Evolutionary conservation across 2,329 filamentous ascomycete genomes (phyloP), one percentile per base, ranked within the genome.

Genomic region (Periconia sp.): DNA sequence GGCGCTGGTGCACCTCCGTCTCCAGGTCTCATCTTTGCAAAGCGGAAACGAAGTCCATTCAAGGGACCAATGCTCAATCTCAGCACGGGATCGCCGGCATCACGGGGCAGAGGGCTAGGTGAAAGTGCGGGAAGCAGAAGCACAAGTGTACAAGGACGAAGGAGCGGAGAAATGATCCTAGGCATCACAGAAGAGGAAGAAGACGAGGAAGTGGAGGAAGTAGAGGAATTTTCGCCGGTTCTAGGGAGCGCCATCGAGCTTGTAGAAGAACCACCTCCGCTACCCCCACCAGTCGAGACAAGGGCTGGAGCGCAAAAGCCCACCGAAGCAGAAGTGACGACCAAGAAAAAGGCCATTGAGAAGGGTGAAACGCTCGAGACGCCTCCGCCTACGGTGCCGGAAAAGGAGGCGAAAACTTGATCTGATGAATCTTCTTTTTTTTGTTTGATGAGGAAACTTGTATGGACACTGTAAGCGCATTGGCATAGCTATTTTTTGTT

Each of bases 1-100:
- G 78, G 42, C 76, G 75, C 4, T 4, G 79, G 80, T 1, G 84
- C 79, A 17, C 85, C 84, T 1, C 82, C 82, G 43, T 76, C 74
- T 3, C 78, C 79, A 0, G 84, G 85, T 3, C 79, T 94, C 0
- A 75, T 90, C 31, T 95, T 94, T 61, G 89, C 89, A 1, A 90
- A 90, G 65, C 75, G 89, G 44, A 95, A 92, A 72, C 81, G 87
- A 44, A 89, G 84, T 42, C 69, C 92, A 2, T 94, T 95, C 75
- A 92, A 92, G 65, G 89, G 89, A 0, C 89, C 89, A 0, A 84
- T 84, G 69, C 81, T 52, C 74, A 63, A 55, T 19, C 45, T 85
- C 33, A 77, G 75, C 39, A 38, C 51, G 26, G 36, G 46, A 18
- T 11, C 37, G 29, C 10, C 46, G 32, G 44, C 36, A 32, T 5